A percentile compares a stretch with the other conserved stretches of the same genome.
phyloP scores from a whole-genome alignment of 768 basidiomycete genomes.

The Termitomyces heimii region DNA sequence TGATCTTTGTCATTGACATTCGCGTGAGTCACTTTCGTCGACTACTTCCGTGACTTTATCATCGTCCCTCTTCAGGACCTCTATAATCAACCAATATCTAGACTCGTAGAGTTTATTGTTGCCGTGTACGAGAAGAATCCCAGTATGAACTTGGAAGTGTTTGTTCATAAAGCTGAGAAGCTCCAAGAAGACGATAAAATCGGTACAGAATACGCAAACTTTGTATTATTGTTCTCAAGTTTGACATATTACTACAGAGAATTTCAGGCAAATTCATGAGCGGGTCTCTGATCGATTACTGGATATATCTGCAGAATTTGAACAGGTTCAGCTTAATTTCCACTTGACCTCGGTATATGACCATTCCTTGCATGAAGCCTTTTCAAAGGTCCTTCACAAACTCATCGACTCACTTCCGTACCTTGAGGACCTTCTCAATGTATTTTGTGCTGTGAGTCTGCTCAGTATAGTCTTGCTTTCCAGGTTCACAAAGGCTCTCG shows the following conservation, averaged over 20 bases:
- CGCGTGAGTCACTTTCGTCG: slow-evolving; percentile 49
- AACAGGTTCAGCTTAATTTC: slow-evolving; percentile 77
- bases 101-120: slow-evolving; percentile 76
- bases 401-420: slow-evolving; percentile 80
- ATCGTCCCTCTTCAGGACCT: slow-evolving; percentile 49
- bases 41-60: not conserved
- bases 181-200: slow-evolving; percentile 88
- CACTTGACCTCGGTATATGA: slow-evolving; percentile 93
- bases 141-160: slow-evolving; percentile 78
- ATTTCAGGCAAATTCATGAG: slow-evolving; percentile 87
- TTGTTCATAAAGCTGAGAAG: slow-evolving; percentile 93
- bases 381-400: slow-evolving; percentile 85
- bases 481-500: slow-evolving; percentile 5
- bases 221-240: not conserved
- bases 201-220: slow-evolving; percentile 38
- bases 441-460: slow-evolving; percentile 66
- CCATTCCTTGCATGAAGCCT: slow-evolving; percentile 86
- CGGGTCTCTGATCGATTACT: slow-evolving; percentile 77
- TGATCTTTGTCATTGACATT: slow-evolving; percentile 95
- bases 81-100: slow-evolving; percentile 78
- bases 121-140: slow-evolving; percentile 74
- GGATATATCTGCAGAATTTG: slow-evolving; percentile 72
- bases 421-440: slow-evolving; percentile 82
- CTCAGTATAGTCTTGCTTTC: not conserved
- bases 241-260: slow-evolving; percentile 45